These are phyloP conservation scores for Phytophthora fragariaefolia DNA, from an alignment of 352 stramenopile genomes.

Conservation along the genomic window DNA sequence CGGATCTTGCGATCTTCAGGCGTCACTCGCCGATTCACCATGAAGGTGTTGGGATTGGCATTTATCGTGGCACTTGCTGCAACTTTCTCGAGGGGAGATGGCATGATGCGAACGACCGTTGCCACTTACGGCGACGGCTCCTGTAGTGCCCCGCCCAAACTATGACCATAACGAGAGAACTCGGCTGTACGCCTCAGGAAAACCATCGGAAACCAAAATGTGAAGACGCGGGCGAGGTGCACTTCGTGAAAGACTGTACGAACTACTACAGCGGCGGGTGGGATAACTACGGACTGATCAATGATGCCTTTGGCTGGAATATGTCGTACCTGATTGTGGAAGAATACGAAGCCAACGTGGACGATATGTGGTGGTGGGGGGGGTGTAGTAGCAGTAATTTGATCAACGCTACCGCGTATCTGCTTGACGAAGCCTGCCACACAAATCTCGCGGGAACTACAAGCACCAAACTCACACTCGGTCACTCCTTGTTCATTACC, in stretches of 20 bases:
- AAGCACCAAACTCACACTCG: not conserved
- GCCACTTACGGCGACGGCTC: not conserved
- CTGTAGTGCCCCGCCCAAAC: not conserved
- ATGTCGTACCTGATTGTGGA: not conserved
- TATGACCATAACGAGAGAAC: not conserved
- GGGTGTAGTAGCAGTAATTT: not conserved
- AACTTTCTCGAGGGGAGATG: not conserved
- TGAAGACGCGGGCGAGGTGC: not conserved
- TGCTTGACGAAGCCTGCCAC: not conserved
- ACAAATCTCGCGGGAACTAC: not conserved
- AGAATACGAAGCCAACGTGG: too few relatives aligned
- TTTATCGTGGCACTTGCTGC: not conserved
- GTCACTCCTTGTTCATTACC: not conserved
- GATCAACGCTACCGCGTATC: not conserved
- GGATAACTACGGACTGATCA: not conserved
- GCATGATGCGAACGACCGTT: not conserved
- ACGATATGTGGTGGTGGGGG: too few relatives aligned
- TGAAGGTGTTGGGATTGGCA: not conserved
- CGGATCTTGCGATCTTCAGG: too few relatives aligned
- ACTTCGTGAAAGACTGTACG: not conserved
- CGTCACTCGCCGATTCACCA: too few relatives aligned
- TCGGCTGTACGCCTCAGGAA: not conserved
- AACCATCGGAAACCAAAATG: not conserved
- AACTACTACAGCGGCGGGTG: not conserved
- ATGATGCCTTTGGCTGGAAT: not conserved